These are phyloP conservation scores for Chlorella sp. DNA, from an alignment of 139 green algal species.

Conservation along the genomic window DNA sequence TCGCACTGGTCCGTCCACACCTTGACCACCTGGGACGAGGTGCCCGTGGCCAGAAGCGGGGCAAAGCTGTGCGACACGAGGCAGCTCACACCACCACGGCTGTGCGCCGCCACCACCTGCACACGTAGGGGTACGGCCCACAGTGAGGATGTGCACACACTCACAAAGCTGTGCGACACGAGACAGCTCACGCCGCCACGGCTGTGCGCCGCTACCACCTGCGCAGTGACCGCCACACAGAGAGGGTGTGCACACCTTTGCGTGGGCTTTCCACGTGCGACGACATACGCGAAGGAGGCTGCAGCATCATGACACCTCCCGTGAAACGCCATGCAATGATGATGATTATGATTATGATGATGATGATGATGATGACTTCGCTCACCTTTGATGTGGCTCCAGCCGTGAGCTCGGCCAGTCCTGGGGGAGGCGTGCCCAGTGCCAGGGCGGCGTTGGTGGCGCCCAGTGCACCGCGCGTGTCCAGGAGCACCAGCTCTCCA, in stretches of 20 bases:
- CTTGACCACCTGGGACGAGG: constrained; percentile 66
- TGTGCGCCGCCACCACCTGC: constrained; percentile 61
- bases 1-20: constrained; percentile 56
- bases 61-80: constrained; percentile 72
- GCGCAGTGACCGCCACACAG: too few relatives aligned
- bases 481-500: constrained; percentile 73
- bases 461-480: constrained; percentile 44
- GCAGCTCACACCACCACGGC: constrained; percentile 56
- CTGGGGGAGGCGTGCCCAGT: not conserved
- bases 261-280: constrained; percentile 67
- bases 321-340: too few relatives aligned
- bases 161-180: constrained; percentile 65
- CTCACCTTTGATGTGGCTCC: not conserved
- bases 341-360: too few relatives aligned
- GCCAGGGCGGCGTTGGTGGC: not conserved
- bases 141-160: too few relatives aligned
- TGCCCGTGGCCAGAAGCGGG: constrained; percentile 72
- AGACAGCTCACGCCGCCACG: constrained; percentile 66
- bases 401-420: not conserved
- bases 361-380: too few relatives aligned
- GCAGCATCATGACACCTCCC: too few relatives aligned
- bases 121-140: too few relatives aligned
- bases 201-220: constrained; percentile 61
- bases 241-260: too few relatives aligned
- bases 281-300: constrained; percentile 56